Evolutionary conservation across 2,329 filamentous ascomycete genomes (phyloP), one percentile per base, ranked within the genome.

Genomic region (Neopestalotiopsis clavispora): DNA sequence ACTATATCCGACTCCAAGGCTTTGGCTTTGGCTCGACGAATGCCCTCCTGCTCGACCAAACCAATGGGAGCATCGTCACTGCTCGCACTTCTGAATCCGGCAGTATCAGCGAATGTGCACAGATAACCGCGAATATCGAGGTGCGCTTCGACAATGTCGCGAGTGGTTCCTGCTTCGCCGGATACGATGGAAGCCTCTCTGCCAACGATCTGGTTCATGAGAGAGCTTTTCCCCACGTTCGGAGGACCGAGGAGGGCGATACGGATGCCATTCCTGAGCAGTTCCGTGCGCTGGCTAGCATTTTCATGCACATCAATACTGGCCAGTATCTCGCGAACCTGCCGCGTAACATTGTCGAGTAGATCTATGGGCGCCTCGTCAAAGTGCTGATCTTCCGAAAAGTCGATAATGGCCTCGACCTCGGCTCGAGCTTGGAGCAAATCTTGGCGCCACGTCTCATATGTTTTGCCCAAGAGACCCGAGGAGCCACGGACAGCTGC

Each of bases 331-430:
- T 76, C 78, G 1, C 79, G 77, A 2, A 97, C 88, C 75, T 94
- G 90, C 0, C 72, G 73, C 1, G 89, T 87, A 38, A 98, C 93
- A 63, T 90, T 94, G 0, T 77, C 79, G 59, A 97, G 86, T 28
- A 98, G 84, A 67, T 92, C 87, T 0, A 86, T 82, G 0, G 94
- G 92, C 2, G 93, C 91, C 80, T 97, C 94, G 74, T 98, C 95
- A 76, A 99, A 97, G 82, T 98, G 93, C 80, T 99, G 95, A 76
- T 98, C 96, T 79, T 99, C 96, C 1, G 94, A 92, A 78, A 99
- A 99, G 80, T 99, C 96, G 71, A 99, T 98, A 73, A 99, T 82
- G 0, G 96, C 96, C 80, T 99, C 96, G 52, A 99, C 86, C 81
- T 98, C 95, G 10, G 94, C 96, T 1, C 96, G 89, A 10, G 95